Base-by-base conservation (phyloP, 1,284 basidiomycete species). In the Sparassis latifolia region DNA sequence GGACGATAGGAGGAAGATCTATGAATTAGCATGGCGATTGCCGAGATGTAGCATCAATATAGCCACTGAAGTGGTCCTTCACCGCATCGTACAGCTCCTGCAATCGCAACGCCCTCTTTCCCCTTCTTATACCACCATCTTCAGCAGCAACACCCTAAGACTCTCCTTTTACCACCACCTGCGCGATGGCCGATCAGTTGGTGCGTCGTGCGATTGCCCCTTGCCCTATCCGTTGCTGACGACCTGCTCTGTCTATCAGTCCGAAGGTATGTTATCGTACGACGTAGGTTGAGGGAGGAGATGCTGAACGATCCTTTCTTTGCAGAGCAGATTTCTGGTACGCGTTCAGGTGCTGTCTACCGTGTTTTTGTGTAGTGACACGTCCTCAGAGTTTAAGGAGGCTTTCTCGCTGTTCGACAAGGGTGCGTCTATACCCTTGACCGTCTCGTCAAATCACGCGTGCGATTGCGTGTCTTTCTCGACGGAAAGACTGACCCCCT, bases 351-450 rank as follows among this genome's bases (percentile, higher is more conserved):
- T 20, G 20, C 20, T 20, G 20, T 20, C 20, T 20, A 20, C 20
- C 20, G 20, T 20, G 20, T 35, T 20, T 49, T 58, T 58, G 30
- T 31, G 31, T 10, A 12, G 7, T 47, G 48, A 50, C 33, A 30
- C 45, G 48, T 33, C 51, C 52, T 50, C 66, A 88, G 86, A 88
- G 69, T 84, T 83, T 72, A 82, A 96, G 80, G 92, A 93, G 77
- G 92, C 91, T 47, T 95, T 96, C 76, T 92, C 89, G 57, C 80
- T 94, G 31, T 95, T 95, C 68, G 92, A 95, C 75, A 92, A 91
- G 74, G 89, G 89, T 91, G 55, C 59, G 78, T 69, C 5, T 44
- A 9, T 37, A 20, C 20, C 20, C 20, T 20, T 20, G 37, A 20
- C 54, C 10, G 47, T 45, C 50, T 50, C 54, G 48, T 52, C 53